Evolutionary conservation across 192 early-diverging fungal genomes (phyloP), one percentile per base, ranked within the genome.

Genomic region (Diversispora eburnea): DNA sequence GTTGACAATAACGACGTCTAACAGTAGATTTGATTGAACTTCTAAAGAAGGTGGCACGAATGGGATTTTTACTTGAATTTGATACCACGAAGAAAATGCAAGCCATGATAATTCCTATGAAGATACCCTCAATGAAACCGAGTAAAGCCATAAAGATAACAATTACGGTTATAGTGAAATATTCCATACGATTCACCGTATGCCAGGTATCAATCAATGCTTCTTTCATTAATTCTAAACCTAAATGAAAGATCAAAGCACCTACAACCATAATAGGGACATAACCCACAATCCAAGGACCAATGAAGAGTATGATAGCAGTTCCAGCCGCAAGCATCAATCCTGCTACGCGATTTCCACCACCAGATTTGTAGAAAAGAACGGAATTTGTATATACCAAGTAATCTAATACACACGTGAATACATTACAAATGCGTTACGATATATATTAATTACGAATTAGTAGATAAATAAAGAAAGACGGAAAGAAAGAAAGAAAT

Each of bases 71-170:
- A 45, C 85, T 84, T 48, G 88, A 88, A 77, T 91, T 92, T 46
- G 87, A 81, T 3, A 93, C 83, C 10, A 95, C 94, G 82, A 99
- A 99, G 82, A 98, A 98, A 43, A 98, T 80, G 78, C 94, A 97
- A 5, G 98, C 94, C 74, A 97, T 81, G 3, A 98, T 78, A 33
- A 99, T 92, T 10, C 98, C 98, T 41, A 95, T 77, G 61, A 97
- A 89, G 70, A 98, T 95, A 15, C 98, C 98, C 73, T 99, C 95
- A 13, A 95, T 95, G 80, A 99, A 99, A n/a, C 97, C 96, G 51
- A 96, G 77, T 12, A 78, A 77, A 8, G 92, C 93, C 97, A 98
- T 98, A 49, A 90, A 85, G 15, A 89, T 72, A 6, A 98, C 86
- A 77, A 98, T 99, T 9, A 84, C 79, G 8, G 88, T 59, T 46